A percentile compares a stretch with the other conserved stretches of the same genome.
These are phyloP conservation scores for Fusarium concolor DNA, from an alignment of 2,329 filamentous ascomycete species.

Conservation along the genomic window DNA sequence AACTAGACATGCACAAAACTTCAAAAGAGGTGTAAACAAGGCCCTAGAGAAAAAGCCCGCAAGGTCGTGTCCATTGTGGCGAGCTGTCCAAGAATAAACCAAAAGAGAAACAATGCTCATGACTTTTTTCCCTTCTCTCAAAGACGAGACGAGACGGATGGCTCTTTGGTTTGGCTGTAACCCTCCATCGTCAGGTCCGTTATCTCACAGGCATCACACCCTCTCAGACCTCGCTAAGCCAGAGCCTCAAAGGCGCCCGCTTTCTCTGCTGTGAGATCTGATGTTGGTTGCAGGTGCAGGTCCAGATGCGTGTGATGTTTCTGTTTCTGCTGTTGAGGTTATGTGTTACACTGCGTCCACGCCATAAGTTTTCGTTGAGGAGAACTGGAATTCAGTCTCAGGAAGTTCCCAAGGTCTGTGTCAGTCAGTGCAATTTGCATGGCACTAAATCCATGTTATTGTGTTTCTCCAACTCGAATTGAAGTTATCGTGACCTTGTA, in stretches of 20 bases:
- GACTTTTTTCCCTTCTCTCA: slow-evolving; percentile 1
- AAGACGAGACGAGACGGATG: not conserved
- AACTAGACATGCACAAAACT: slow-evolving; percentile 27
- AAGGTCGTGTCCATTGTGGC: slow-evolving; percentile 22
- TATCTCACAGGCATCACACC: slow-evolving; percentile 39
- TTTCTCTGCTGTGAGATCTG: slow-evolving; percentile 33
- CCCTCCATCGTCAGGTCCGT: slow-evolving; percentile 28
- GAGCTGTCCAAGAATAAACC: slow-evolving; percentile 15
- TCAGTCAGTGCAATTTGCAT: not conserved
- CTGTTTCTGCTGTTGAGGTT: slow-evolving; percentile 16
- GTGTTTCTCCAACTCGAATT: not conserved
- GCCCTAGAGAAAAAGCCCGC: slow-evolving; percentile 3
- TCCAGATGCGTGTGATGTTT: slow-evolving; percentile 10
- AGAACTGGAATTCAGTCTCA: slow-evolving; percentile 19
- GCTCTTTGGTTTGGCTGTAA: slow-evolving; percentile 16
- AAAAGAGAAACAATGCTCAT: not conserved
- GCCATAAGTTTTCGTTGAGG: slow-evolving; percentile 21
- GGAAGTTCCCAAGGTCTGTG: not conserved
- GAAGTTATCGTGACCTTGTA: slow-evolving; percentile 18
- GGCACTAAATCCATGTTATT: not conserved
- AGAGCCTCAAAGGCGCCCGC: slow-evolving; percentile 34
- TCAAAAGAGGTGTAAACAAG: slow-evolving; percentile 27
- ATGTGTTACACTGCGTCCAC: slow-evolving; percentile 27
- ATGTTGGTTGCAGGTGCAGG: slow-evolving; percentile 28
- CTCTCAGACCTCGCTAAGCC: slow-evolving; percentile 17